Percentiles rank a stretch among this genome's conserved stretches.
Evolutionary conservation across 768 basidiomycete genomes (phyloP).

Genomic region (Phlegmacium glaucopus): DNA sequence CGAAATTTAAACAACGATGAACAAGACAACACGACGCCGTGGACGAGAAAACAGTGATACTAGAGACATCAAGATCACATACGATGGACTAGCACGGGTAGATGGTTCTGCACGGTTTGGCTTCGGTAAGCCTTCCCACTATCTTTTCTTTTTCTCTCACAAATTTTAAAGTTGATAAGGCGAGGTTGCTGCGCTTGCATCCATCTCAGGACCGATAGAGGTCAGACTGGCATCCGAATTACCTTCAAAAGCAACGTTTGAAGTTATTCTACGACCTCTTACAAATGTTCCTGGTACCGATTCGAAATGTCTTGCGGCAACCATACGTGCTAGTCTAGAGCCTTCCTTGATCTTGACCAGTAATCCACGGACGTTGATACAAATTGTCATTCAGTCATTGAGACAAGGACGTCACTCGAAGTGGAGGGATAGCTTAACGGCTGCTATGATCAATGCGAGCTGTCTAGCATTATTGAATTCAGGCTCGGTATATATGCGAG

Average conservation of each 20-base stretch:
- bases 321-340: slow-evolving; percentile 53
- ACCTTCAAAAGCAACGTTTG: slow-evolving; percentile 70
- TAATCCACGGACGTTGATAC: slow-evolving; percentile 71
- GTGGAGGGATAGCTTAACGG: slow-evolving; percentile 44
- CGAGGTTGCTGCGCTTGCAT: slow-evolving; percentile 52
- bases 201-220: slow-evolving; percentile 80
- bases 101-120: slow-evolving; percentile 76
- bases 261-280: slow-evolving; percentile 69
- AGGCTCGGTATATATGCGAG: slow-evolving; percentile 69
- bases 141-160: slow-evolving; percentile 3
- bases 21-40: slow-evolving; percentile 26
- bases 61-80: slow-evolving; percentile 41
- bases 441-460: slow-evolving; percentile 69
- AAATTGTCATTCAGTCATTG: slow-evolving; percentile 73
- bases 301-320: slow-evolving; percentile 54
- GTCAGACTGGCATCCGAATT: slow-evolving; percentile 67
- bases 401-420: slow-evolving; percentile 6
- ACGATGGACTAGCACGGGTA: slow-evolving; percentile 62
- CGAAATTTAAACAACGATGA: slow-evolving; percentile 1
- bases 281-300: slow-evolving; percentile 67
- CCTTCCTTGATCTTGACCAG: slow-evolving; percentile 64
- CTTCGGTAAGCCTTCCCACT: slow-evolving; percentile 42
- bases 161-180: slow-evolving; percentile 23
- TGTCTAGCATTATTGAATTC: slow-evolving; percentile 67
- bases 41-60: slow-evolving; percentile 31